phyloP scores from a whole-genome alignment of 495 filamentous ascomycete genomes.

The Glarea lozoyensis region DNA sequence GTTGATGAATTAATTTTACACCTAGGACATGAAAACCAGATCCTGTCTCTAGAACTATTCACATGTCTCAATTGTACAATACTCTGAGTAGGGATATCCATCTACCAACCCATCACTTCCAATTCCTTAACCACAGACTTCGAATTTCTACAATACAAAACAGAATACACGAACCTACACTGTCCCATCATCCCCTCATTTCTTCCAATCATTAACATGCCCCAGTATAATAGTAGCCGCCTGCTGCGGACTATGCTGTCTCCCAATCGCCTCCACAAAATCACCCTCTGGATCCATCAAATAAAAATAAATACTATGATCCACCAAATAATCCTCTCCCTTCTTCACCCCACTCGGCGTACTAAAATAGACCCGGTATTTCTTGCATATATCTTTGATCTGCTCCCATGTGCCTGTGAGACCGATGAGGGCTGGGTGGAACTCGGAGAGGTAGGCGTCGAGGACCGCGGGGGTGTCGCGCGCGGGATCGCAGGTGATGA shows the following conservation, averaged over 20 bases:
- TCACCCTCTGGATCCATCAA: conserved; percentile 98
- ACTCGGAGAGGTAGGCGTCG: conserved; percentile 79
- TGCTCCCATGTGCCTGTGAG: conserved; percentile 90
- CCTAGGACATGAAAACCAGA: too few species aligned
- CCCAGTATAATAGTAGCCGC: conserved; percentile 76
- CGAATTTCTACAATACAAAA: too few species aligned
- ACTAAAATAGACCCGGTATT: conserved; percentile 93
- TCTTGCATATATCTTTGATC: conserved; percentile 85
- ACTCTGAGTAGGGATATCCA: too few species aligned
- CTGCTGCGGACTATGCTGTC: conserved; percentile 83
- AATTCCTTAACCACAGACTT: too few species aligned
- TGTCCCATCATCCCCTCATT: too few species aligned
- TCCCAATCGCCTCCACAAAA: conserved; percentile 93
- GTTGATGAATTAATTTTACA: too few species aligned
- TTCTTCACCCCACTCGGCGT: conserved; percentile 80
- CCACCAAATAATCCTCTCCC: conserved; percentile 93
- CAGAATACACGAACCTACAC: too few species aligned
- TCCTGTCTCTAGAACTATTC: too few species aligned
- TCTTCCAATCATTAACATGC: conserved; percentile 72
- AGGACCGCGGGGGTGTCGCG: conserved; percentile 81
- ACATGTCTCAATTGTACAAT: too few species aligned
- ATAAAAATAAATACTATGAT: conserved; percentile 99
- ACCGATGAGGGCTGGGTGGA: conserved; percentile 80
- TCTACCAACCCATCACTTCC: too few species aligned
- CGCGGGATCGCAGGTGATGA: conserved; percentile 92